Evolutionary conservation across 441 rosid genomes (phyloP).

Genomic region (Populus trichocarpa): DNA sequence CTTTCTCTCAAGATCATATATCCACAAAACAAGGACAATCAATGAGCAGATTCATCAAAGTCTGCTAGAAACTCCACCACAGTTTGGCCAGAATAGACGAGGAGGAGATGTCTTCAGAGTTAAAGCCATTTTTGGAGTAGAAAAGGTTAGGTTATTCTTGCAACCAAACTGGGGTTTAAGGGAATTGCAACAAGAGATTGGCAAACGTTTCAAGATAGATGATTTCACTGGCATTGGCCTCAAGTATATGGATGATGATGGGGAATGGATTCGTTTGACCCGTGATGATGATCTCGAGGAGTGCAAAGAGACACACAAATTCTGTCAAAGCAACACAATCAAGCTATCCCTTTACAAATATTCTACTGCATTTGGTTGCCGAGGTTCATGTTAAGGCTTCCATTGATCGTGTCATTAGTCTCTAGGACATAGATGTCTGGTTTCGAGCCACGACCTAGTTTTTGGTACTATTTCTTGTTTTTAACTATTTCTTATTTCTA

Average conservation of each 20-base stretch:
- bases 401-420: neutral
- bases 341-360: slow-evolving; percentile 52
- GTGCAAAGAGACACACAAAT: slow-evolving; percentile 65
- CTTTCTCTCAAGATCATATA: slow-evolving; percentile 49
- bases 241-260: slow-evolving; percentile 85
- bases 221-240: slow-evolving; percentile 47
- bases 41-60: neutral
- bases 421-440: too few relatives aligned
- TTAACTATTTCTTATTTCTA: too few relatives aligned
- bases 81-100: slow-evolving; percentile 16
- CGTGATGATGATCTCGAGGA: slow-evolving; percentile 91
- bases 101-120: slow-evolving; percentile 16
- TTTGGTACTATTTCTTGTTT: too few relatives aligned
- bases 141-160: slow-evolving; percentile 40
- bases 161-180: slow-evolving; percentile 37
- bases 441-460: too few relatives aligned
- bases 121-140: slow-evolving; percentile 38
- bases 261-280: slow-evolving; percentile 88
- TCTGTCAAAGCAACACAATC: slow-evolving; percentile 48
- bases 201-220: slow-evolving; percentile 50
- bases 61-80: neutral
- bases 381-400: neutral
- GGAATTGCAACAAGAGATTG: slow-evolving; percentile 35
- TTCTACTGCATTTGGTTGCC: slow-evolving; percentile 16
- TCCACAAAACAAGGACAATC: slow-evolving; percentile 37